Percentiles rank a stretch among this genome's conserved stretches.
These are phyloP conservation scores for Jasminum sambac DNA, from an alignment of 257 asterid species.

Conservation along the genomic window DNA sequence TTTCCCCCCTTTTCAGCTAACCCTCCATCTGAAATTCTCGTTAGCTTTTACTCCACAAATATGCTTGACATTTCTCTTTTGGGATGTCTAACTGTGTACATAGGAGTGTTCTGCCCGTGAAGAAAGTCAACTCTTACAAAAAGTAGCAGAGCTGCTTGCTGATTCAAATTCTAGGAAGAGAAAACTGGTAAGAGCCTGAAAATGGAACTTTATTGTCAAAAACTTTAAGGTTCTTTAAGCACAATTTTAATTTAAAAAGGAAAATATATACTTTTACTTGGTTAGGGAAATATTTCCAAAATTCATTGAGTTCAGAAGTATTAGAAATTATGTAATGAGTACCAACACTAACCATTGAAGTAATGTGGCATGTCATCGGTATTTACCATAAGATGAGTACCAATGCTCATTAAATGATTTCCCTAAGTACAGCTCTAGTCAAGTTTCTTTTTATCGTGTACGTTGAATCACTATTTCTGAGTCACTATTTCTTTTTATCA, in stretches of 20 bases:
- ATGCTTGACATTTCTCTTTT: constrained; percentile 3
- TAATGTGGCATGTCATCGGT: too few relatives aligned
- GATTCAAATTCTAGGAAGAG: constrained; percentile 79
- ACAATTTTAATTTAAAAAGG: too few relatives aligned
- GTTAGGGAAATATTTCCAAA: too few relatives aligned
- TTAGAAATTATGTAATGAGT: too few relatives aligned
- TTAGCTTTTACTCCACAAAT: constrained; percentile 16
- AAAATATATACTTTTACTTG: too few relatives aligned
- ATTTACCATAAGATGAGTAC: too few relatives aligned
- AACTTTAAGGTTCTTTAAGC: too few relatives aligned
- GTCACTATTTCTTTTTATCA: not conserved
- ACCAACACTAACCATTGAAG: too few relatives aligned
- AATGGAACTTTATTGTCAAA: too few relatives aligned
- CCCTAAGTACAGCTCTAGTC: not conserved
- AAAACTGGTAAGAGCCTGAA: constrained; percentile 38
- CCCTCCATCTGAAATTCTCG: constrained; percentile 11
- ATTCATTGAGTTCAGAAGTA: too few relatives aligned
- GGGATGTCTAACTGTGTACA: not conserved
- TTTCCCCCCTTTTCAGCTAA: not conserved
- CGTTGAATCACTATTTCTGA: not conserved
- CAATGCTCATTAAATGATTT: too few relatives aligned
- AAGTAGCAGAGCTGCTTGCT: constrained; percentile 94
- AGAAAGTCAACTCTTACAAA: constrained; percentile 82
- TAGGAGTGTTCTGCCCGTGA: constrained; percentile 77
- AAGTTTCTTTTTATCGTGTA: not conserved